phyloP scores from a whole-genome alignment of 805 yeast species.

The Ascoidea asiatica region DNA sequence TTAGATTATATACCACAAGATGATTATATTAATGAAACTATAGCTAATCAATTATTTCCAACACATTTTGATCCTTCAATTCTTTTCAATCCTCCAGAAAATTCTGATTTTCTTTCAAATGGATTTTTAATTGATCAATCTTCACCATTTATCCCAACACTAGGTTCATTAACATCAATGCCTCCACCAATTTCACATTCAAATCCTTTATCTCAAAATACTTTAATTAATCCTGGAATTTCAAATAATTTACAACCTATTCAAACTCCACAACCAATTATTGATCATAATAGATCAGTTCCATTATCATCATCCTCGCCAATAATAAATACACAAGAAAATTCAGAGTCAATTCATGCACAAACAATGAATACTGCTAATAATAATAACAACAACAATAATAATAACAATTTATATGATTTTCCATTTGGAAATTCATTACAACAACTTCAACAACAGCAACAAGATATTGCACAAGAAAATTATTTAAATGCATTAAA shows the following conservation, averaged over 20 bases:
- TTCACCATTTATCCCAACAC: conserved; percentile 27
- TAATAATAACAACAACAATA: background rate
- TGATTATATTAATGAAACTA: conserved; percentile 18
- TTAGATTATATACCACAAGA: conserved; percentile 47
- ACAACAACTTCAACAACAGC: conserved; percentile 4
- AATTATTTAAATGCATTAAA: too few relatives aligned
- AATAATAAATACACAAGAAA: too few relatives aligned
- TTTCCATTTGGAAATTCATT: background rate
- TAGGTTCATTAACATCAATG: too few relatives aligned
- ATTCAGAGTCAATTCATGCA: conserved; percentile 10
- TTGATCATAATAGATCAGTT: conserved; percentile 17
- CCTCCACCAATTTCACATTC: background rate
- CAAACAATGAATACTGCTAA: background rate
- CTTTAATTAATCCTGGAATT: background rate
- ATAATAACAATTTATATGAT: background rate
- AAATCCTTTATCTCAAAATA: background rate
- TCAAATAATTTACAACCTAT: background rate
- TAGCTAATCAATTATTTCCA: conserved; percentile 5
- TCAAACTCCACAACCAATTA: conserved; percentile 12
- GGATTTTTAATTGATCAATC: conserved; percentile 40
- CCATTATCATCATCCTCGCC: too few relatives aligned
- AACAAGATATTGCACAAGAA: too few relatives aligned
- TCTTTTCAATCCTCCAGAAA: conserved; percentile 13
- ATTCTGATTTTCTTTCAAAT: conserved; percentile 20
- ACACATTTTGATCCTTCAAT: conserved; percentile 15